Base-by-base conservation (phyloP, 768 basidiomycete species). In the Pisolithus marmoratus region DNA sequence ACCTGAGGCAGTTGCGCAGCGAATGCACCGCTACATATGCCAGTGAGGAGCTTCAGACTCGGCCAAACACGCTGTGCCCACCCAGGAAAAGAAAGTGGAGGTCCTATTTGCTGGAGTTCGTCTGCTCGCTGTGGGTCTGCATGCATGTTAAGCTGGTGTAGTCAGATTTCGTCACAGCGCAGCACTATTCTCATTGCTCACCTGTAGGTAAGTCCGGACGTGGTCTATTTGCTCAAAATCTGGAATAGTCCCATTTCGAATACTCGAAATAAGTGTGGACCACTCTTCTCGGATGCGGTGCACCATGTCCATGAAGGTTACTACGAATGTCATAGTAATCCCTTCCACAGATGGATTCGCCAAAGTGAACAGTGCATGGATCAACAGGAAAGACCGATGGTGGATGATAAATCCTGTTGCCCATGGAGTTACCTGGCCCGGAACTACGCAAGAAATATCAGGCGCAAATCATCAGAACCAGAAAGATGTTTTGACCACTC, bases 21-120 rank as follows among this genome's bases (percentile, higher is more conserved):
- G 45, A 49, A 44, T 4, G 27, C 8, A 36, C 54, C 54, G 22
- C 54, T 49, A 12, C 46, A 40, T 19, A 49, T 49, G 1, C 34
- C 42, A 20, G 46, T 17, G 12, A 55, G 15, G n/a, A 8, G 12
- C 14, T 38, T 53, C n/a, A 53, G 31, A 7, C 19, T 20, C n/a
- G 54, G 54, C 54, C 54, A 55, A 3, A 55, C 26, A 4, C 43
- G 34, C 15, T 27, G 41, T 3, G 43, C 17, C 51, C 54, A 55
- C 3, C 51, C 54, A 27, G 45, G 6, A 2, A 19, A 2, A 8
- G 15, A 22, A 8, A n/a, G 14, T 31, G 51, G 36, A 20, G 20
- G 24, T 8, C 54, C 54, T 17, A 53, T 53, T 17, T 24, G 23
- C 8, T 42, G 52, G n/a, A 56, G 43, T 12, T 56, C 43, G 0